Evolutionary conservation across 148 eudicot genomes (phyloP), one percentile per base, ranked within the genome.

Genomic region (Vaccinium vitisidaea): DNA sequence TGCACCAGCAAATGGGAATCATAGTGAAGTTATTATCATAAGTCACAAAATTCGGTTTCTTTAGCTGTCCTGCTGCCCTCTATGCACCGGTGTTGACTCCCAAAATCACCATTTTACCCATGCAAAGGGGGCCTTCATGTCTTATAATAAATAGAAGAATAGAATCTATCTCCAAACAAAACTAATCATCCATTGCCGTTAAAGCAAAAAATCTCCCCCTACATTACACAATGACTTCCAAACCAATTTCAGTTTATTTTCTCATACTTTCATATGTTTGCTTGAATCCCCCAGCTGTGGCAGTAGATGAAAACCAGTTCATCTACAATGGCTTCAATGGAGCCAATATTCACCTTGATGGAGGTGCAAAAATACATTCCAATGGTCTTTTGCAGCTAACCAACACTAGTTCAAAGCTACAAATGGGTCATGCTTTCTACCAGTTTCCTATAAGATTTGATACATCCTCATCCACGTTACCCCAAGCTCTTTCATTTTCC

Each of bases 351-450:
- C 84, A 53, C 70, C 81, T 84, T 39, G 88, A 84, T 53, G 88
- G 86, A 25, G 70, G 27, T 11, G 86, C 84, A 9, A 19, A 76
- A 39, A 53, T 87, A n/a, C 84, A 23, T 75, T 19, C 73, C 21
- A 80, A 81, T 75, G 88, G 88, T 30, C 86, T 87, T 6, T 15
- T 84, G 52, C 88, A 76, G 81, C 71, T 87, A 50, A 87, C 88
- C 52, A 87, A 81, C 86, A 32, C 36, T 32, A 43, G 59, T 43
- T 50, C 86, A 1, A 39, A 19, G 54, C 82, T 81, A 2, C 39
- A 70, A 81, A 81, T 58, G n/a, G 86, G 86, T 27, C 86, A 84
- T 81, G 86, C 77, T 36, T 87, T 87, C 79, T 81, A 80, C n/a
- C 82, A 65, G 32, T n/a, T 63, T 53, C 84, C 86, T 32, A 13